Conservation (phyloP, 768 basidiomycete species). For the Lactarius sp. region DNA sequence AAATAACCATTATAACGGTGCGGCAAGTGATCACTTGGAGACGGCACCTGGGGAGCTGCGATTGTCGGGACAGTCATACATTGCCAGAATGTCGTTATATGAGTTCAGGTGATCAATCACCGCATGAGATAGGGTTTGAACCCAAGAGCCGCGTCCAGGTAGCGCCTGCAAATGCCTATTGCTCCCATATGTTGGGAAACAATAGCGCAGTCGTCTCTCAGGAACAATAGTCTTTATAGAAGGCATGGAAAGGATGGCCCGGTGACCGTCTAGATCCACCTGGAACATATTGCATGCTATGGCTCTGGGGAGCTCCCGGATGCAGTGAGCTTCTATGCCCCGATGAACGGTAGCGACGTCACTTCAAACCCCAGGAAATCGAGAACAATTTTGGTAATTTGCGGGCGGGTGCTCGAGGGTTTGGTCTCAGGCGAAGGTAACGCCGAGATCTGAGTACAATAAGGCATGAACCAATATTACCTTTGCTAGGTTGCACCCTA, state of each 20-base stretch:
- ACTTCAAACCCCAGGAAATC: no score
- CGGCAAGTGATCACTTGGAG: slow-evolving; percentile 2
- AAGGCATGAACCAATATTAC: not conserved
- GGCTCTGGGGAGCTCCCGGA: not conserved
- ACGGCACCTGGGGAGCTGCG: not conserved
- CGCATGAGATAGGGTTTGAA: not conserved
- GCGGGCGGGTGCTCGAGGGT: not conserved
- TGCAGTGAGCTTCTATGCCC: not conserved
- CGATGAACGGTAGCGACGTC: no score
- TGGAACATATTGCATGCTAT: not conserved
- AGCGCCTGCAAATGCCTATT: not conserved
- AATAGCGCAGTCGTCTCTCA: not conserved
- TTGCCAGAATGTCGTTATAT: slow-evolving; percentile 15
- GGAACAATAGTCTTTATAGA: not conserved
- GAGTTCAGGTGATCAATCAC: not conserved
- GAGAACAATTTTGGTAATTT: no score
- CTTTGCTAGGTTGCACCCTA: not conserved
- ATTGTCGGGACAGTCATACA: not conserved
- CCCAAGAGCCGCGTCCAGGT: not conserved
- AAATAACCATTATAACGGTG: not conserved
- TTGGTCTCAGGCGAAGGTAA: slow-evolving; percentile 3
- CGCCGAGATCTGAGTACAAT: slow-evolving; percentile 10
- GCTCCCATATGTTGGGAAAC: not conserved
- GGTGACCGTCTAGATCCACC: not conserved
- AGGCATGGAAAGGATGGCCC: not conserved